These are phyloP conservation scores for Periconia sp. DNA, from an alignment of 2,329 filamentous ascomycete species.

Conservation along the genomic window DNA sequence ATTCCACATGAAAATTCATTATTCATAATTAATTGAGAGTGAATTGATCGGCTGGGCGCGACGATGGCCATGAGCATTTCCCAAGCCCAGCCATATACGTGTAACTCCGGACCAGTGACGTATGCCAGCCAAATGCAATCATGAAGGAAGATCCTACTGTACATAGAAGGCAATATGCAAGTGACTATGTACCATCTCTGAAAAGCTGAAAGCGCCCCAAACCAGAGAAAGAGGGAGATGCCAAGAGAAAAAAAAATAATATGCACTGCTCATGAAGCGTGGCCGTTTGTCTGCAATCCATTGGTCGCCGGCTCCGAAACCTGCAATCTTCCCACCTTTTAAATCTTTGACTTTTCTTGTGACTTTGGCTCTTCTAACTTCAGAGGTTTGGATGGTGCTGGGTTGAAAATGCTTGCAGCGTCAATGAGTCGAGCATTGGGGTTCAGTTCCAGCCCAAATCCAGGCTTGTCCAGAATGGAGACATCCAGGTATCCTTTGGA, in stretches of 20 bases:
- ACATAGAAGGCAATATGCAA: background rate
- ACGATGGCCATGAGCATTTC: too few species aligned
- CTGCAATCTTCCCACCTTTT: constrained; percentile 28
- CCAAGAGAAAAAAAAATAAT: constrained; percentile 1
- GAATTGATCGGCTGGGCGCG: too few species aligned
- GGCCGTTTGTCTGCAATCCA: constrained; percentile 13
- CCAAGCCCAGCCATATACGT: too few species aligned
- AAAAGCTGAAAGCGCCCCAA: background rate
- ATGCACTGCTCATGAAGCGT: constrained; percentile 8
- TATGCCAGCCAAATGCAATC: too few species aligned
- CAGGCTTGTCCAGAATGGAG: constrained; percentile 80
- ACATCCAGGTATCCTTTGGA: constrained; percentile 79
- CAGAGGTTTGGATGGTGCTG: constrained; percentile 55
- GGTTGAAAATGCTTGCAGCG: constrained; percentile 70
- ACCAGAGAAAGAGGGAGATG: constrained; percentile 2
- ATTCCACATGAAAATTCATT: too few species aligned
- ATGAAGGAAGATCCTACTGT: background rate
- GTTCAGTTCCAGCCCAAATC: constrained; percentile 87
- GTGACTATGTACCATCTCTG: background rate
- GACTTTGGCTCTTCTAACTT: constrained; percentile 27
- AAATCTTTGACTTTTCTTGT: constrained; percentile 23
- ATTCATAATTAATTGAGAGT: too few species aligned
- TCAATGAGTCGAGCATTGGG: constrained; percentile 78
- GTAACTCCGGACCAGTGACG: too few species aligned
- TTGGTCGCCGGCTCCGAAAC: constrained; percentile 7